Conservation (phyloP, 345 rosid species). For the Carallia pectinifolia region DNA sequence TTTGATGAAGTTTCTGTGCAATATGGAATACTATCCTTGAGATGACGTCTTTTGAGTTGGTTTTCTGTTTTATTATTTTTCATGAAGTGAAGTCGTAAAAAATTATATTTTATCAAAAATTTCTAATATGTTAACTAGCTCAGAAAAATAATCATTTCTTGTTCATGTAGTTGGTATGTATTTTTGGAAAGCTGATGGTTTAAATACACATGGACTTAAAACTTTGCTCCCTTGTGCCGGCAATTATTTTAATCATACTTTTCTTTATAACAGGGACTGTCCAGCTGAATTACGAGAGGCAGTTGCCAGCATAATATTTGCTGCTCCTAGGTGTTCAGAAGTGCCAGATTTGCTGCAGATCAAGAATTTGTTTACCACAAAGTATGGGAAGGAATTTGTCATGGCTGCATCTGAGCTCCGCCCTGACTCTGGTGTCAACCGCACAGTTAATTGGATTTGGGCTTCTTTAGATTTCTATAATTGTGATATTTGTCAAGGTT, state of each 20-base stretch:
- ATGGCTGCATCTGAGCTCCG: slow-evolving; percentile 76
- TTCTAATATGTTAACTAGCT: no score
- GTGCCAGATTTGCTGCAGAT: slow-evolving; percentile 80
- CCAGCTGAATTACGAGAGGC: slow-evolving; percentile 90
- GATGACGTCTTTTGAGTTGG: no score
- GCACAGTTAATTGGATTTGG: slow-evolving; percentile 59
- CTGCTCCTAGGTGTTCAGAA: slow-evolving; percentile 97
- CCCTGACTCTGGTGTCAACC: slow-evolving; percentile 90
- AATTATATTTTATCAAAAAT: no score
- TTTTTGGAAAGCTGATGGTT: no score
- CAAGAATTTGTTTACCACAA: slow-evolving; percentile 71
- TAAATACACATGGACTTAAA: neutral
- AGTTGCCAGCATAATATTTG: slow-evolving; percentile 81
- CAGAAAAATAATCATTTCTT: no score
- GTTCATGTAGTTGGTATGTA: no score
- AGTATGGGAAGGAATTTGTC: slow-evolving; percentile 88
- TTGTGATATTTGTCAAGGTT: slow-evolving; percentile 5
- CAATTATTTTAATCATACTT: neutral
- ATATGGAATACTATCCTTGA: no score
- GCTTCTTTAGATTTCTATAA: slow-evolving; percentile 15
- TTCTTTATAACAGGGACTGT: slow-evolving; percentile 60
- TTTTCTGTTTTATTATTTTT: no score
- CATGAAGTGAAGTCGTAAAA: no score
- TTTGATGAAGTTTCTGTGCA: no score
- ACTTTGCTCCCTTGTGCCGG: neutral